phyloP scores from a whole-genome alignment of 306 rosid genomes.

The Ormosia emarginata region DNA sequence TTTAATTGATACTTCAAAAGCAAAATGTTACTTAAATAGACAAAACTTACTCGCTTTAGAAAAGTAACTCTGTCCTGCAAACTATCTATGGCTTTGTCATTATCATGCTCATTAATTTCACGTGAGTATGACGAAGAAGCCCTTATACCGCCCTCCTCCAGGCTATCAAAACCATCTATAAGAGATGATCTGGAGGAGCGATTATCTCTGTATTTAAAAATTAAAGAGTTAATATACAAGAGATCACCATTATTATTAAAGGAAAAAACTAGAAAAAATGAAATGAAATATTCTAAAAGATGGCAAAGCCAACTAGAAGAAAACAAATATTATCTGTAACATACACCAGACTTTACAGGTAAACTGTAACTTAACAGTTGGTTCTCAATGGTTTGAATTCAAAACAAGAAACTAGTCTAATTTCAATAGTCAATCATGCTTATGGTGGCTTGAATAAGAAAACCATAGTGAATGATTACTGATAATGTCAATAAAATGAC shows the following conservation, averaged over 20 bases:
- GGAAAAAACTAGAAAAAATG: not conserved
- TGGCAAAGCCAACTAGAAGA: not conserved
- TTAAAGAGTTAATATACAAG: constrained; percentile 19
- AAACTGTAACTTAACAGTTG: not conserved
- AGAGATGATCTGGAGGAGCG: constrained; percentile 73
- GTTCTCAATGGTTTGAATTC: constrained; percentile 1
- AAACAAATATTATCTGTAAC: not conserved
- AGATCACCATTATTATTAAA: not conserved
- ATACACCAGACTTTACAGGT: not conserved
- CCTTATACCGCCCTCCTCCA: constrained; percentile 90
- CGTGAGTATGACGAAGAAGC: constrained; percentile 63
- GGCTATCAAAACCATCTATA: constrained; percentile 58
- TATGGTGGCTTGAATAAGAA: not conserved
- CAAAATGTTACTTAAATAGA: not conserved
- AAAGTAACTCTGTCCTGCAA: constrained; percentile 79
- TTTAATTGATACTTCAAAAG: not conserved
- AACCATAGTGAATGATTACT: not conserved
- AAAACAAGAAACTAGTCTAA: constrained; percentile 1
- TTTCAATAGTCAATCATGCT: constrained; percentile 5
- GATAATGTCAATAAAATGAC: not conserved
- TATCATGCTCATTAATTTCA: constrained; percentile 68
- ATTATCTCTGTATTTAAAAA: constrained; percentile 56
- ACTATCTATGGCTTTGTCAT: constrained; percentile 64
- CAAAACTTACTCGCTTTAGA: constrained; percentile 65
- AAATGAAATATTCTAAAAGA: not conserved